Base-by-base conservation (phyloP, 2,329 filamentous ascomycete genomes). In the Eurotiales sp. region DNA sequence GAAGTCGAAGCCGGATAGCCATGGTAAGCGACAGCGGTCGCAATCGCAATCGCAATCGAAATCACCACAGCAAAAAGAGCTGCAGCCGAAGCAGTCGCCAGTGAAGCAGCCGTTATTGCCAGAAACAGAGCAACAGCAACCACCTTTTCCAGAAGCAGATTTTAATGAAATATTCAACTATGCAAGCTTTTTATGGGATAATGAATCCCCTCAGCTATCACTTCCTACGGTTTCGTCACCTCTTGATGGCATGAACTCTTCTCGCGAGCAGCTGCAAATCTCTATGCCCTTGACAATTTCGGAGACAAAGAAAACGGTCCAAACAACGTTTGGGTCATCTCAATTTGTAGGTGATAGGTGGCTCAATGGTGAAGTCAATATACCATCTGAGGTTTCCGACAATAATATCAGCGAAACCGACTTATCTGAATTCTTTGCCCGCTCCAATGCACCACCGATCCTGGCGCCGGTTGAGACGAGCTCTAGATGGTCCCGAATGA, bases 391-490 rank as follows among this genome's bases (percentile, higher is more conserved):
- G 3, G 17, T 8, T 3, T 46, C 37, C 12, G 22, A 32, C 19
- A 36, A 40, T 8, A 34, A 42, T 8, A 19, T 41, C 34, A 51
- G 19, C 19, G 50, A 46, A 22, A 23, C 43, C 14, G 41, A 51
- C 6, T 15, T 51, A 40, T 39, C 34, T 19, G 34, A 51, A 17
- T 51, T 34, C 19, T 51, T 51, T 14, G 42, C 50, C 17, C 25
- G 34, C 14, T 50, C 47, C 23, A 51, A 37, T 8, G 50, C 44
- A 11, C 50, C 50, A 4, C 50, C 50, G 8, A 51, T 51, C 23
- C 68, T 81, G 3, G 73, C 74, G 15, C 74, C 79, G 43, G 74
- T 80, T 0, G 79, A 81, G 56, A 77, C 75, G 6, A 73, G 77
- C 49, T 76, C 74, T 56, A 76, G 74, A 46, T 81, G 78, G 78